These are phyloP conservation scores for Perkinsus chesapeaki DNA, from an alignment of 169 alveolate species.

Conservation along the genomic window DNA sequence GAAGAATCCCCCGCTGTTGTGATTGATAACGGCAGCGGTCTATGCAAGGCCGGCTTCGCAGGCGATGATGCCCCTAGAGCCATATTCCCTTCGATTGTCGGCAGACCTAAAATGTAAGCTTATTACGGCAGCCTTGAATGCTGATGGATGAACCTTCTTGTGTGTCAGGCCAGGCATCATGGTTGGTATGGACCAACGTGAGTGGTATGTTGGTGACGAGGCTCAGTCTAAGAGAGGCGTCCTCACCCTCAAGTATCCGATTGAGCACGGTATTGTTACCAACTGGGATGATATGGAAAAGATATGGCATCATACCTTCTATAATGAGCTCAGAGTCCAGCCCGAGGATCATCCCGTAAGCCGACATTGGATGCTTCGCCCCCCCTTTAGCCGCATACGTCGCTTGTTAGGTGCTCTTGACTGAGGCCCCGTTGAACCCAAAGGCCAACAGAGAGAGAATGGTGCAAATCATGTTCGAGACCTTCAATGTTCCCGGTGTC, in stretches of 20 bases:
- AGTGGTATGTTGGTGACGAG: slow-evolving; percentile 94
- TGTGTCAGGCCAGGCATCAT: slow-evolving; percentile 71
- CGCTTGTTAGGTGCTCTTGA: slow-evolving; percentile 67
- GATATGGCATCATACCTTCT: slow-evolving; percentile 98
- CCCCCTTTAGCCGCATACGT: slow-evolving; percentile 3
- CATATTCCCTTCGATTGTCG: slow-evolving; percentile 97
- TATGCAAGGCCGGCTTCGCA: slow-evolving; percentile 98
- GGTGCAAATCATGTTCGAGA: slow-evolving; percentile 97
- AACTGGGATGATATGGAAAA: slow-evolving; percentile 98
- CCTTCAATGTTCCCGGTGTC: slow-evolving; percentile 96
- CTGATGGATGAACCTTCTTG: slow-evolving; percentile 28
- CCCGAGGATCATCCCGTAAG: slow-evolving; percentile 91
- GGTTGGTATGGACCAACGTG: slow-evolving; percentile 95
- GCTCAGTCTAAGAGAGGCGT: slow-evolving; percentile 98
- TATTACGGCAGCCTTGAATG: slow-evolving; percentile 38
- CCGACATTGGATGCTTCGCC: not conserved
- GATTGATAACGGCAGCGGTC: slow-evolving; percentile 98
- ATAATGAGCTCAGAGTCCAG: slow-evolving; percentile 92
- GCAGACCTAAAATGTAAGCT: slow-evolving; percentile 81
- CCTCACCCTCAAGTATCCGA: slow-evolving; percentile 91
- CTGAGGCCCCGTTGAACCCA: slow-evolving; percentile 98
- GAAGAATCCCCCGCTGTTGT: slow-evolving; percentile 89
- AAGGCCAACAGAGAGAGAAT: slow-evolving; percentile 95
- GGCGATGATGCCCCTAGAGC: slow-evolving; percentile 99
- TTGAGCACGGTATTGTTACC: slow-evolving; percentile 96